Percentiles rank a stretch among this genome's conserved stretches.
Conservation (phyloP, 1,284 basidiomycete species). For the Volvariella surrecta region DNA sequence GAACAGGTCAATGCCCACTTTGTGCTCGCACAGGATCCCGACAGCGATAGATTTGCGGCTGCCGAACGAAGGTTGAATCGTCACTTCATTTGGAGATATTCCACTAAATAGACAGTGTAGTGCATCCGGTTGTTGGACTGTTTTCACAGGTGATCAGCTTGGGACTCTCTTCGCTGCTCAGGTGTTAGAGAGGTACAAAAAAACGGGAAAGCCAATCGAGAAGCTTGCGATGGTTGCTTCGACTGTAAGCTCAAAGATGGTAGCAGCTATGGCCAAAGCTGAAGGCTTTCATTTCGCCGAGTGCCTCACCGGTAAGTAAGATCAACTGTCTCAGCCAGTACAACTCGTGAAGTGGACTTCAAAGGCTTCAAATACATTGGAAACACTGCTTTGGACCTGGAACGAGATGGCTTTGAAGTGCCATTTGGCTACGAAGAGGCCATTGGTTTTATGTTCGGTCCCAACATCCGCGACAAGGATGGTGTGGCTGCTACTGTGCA, state of each 20-base stretch:
- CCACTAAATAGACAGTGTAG: conserved; percentile 21
- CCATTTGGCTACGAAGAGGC: conserved; percentile 85
- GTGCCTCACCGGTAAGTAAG: conserved; percentile 63
- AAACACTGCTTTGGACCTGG: conserved; percentile 65
- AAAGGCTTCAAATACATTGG: conserved; percentile 81
- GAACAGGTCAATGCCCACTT: conserved; percentile 41
- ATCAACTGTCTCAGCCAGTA: not conserved
- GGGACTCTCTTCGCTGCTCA: conserved; percentile 68
- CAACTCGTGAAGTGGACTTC: not conserved
- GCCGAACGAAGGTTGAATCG: conserved; percentile 50
- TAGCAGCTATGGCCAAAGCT: conserved; percentile 60
- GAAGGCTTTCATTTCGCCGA: conserved; percentile 81
- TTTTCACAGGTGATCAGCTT: conserved; percentile 81
- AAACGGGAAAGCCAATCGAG: conserved; percentile 47
- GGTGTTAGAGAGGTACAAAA: conserved; percentile 50
- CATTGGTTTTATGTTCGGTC: conserved; percentile 80
- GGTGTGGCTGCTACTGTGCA: conserved; percentile 67
- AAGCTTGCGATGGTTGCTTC: conserved; percentile 80
- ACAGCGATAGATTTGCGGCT: conserved; percentile 78
- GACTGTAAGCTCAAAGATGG: conserved; percentile 83
- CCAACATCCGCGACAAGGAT: conserved; percentile 75
- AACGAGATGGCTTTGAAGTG: conserved; percentile 59
- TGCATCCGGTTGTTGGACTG: conserved; percentile 47
- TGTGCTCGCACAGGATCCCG: conserved; percentile 81
- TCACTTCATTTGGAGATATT: not conserved